Evolutionary conservation across 306 rosid genomes (phyloP), one percentile per base, ranked within the genome.

Genomic region (Phaseolus lunatus): DNA sequence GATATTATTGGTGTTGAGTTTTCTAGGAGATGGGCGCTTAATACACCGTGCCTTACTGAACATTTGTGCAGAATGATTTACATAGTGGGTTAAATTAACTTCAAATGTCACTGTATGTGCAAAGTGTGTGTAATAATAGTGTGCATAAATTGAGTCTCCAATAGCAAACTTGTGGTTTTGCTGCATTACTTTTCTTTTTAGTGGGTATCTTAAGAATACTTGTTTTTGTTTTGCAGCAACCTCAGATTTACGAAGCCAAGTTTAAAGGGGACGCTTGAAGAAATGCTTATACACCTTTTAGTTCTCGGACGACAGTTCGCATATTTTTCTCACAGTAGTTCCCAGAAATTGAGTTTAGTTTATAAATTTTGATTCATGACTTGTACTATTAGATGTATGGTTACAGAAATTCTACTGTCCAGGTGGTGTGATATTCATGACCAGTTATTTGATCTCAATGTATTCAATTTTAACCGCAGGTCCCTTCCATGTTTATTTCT

Each of bases 221-320:
- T 5, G 7, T 5, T 68, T 67, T 9, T 70, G 9, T 84, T 18
- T 81, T 83, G 90, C 93, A 95, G 98, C 86, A 83, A 89, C 97
- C 97, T 1, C 89, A 90, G 83, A 75, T 81, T 9, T 95, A 92
- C 61, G 96, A 92, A 82, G 91, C 92, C 24, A 95, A 85, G 89
- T 92, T 92, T 86, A 83, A 74, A 75, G 87, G 86, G 65, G 89
- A 81, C 58, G 85, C 82, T n/a, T 94, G 90, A 89, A 78, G 75
- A 44, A 67, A 41, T 69, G 84, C 72, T 65, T 61, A 12, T 73
- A 20, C 15, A 70, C 27, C 45, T 78, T 41, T 73, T 53, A 37
- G 26, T 29, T 26, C 33, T 14, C 47, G 11, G 72, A 67, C 15
- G 44, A 16, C 61, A 22, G 7, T n/a, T 43, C 39, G 72, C 47